Conservation (phyloP, 306 rosid species). For the Sindora glabra region DNA sequence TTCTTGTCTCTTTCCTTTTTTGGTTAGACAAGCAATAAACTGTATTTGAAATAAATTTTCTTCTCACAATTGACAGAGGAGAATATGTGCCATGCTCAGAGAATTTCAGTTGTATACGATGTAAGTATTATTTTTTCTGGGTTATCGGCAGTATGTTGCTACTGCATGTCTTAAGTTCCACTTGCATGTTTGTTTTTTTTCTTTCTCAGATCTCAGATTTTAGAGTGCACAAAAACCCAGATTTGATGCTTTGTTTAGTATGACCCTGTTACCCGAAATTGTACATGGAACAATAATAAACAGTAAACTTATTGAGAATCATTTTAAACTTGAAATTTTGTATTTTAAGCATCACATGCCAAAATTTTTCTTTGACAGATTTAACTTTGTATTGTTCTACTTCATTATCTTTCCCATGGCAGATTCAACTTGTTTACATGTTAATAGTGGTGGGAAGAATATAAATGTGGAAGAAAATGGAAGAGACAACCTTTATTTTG, state of each 20-base stretch:
- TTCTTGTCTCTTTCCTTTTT: slow-evolving; percentile 5
- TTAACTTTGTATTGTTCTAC: too few species aligned
- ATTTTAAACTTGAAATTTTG: background rate
- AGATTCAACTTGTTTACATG: slow-evolving; percentile 69
- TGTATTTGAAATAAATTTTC: too few species aligned
- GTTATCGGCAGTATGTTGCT: background rate
- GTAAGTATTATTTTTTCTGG: slow-evolving; percentile 37
- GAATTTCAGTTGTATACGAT: slow-evolving; percentile 49
- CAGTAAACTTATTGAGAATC: background rate
- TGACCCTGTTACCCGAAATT: background rate
- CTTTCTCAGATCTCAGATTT: background rate
- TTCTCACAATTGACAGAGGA: slow-evolving; percentile 21
- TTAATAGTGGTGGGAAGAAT: slow-evolving; percentile 59
- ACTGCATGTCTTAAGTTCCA: background rate
- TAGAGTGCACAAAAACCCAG: background rate
- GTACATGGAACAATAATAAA: background rate
- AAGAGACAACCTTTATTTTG: slow-evolving; percentile 22
- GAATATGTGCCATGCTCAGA: slow-evolving; percentile 51
- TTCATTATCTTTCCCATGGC: slow-evolving; percentile 9
- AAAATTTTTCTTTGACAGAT: background rate
- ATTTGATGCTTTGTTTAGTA: background rate
- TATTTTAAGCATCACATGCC: background rate
- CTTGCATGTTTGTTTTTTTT: background rate
- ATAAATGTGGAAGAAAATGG: slow-evolving; percentile 23
- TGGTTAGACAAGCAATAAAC: background rate